Percentiles rank a stretch among this genome's conserved stretches.
Conservation (phyloP, 2,329 filamentous ascomycete species). For the Phyllosticta citriasiana region DNA sequence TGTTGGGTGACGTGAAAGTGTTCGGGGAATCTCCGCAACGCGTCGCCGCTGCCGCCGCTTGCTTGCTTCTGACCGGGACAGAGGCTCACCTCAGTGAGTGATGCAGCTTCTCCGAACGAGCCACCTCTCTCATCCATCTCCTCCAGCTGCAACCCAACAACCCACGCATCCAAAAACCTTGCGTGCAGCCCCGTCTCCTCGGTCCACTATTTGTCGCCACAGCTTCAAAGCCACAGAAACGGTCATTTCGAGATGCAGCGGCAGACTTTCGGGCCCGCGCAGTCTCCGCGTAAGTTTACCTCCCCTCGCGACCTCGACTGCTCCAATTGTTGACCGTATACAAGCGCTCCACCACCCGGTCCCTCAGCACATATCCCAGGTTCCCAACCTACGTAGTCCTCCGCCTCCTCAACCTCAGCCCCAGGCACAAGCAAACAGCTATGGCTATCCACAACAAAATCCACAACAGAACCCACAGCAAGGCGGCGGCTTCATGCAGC, state of each 20-base stretch:
- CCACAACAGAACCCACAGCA: conserved; percentile 26
- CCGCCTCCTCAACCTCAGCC: conserved; percentile 72
- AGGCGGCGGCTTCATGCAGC: conserved; percentile 26
- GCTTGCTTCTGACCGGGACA: not conserved
- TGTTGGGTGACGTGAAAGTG: conserved; percentile 1
- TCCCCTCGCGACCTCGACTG: not conserved
- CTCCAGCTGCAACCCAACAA: not conserved
- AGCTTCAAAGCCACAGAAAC: not conserved
- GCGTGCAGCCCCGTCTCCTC: not conserved
- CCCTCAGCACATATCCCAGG: conserved; percentile 95
- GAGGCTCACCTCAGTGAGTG: not conserved
- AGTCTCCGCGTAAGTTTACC: conserved; percentile 53
- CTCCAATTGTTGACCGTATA: conserved; percentile 1
- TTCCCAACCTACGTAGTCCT: conserved; percentile 91
- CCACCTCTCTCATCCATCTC: not conserved
- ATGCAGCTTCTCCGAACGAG: not conserved
- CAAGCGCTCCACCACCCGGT: conserved; percentile 56
- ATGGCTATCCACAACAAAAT: conserved; percentile 66
- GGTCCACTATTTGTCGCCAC: not conserved
- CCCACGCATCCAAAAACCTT: too few species aligned
- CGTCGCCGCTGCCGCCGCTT: too few species aligned
- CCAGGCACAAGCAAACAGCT: conserved; percentile 57
- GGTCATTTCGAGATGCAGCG: conserved; percentile 62
- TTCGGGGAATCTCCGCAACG: conserved; percentile 4
- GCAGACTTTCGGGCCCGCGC: conserved; percentile 61